A percentile compares a stretch with the other conserved stretches of the same genome.
These are phyloP conservation scores for Hortaea werneckii DNA, from an alignment of 2,329 filamentous ascomycete species.

Conservation along the genomic window DNA sequence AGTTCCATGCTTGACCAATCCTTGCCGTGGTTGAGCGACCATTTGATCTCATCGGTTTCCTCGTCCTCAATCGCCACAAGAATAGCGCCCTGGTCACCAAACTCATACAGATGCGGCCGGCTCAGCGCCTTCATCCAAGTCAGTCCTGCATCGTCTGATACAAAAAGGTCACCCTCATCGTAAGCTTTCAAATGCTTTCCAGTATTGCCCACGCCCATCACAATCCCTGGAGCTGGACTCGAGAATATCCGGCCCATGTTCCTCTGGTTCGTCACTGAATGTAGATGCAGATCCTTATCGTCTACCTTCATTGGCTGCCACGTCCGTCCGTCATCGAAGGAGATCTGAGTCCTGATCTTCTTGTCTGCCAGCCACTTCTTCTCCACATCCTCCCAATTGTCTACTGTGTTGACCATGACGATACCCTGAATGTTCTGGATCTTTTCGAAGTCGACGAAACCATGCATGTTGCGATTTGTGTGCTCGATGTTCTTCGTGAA, in stretches of 20 bases:
- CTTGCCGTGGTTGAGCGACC: conserved; percentile 83
- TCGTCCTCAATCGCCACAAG: conserved; percentile 70
- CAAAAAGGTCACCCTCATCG: conserved; percentile 65
- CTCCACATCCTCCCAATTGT: conserved; percentile 71
- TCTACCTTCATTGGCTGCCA: conserved; percentile 62
- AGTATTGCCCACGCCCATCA: conserved; percentile 90
- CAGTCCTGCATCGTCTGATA: conserved; percentile 83
- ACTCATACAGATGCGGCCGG: conserved; percentile 89
- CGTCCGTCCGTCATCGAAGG: conserved; percentile 87
- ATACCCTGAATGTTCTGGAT: conserved; percentile 85
- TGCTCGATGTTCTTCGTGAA: conserved; percentile 87
- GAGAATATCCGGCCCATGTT: conserved; percentile 86
- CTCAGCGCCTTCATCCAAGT: conserved; percentile 69
- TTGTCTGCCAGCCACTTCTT: conserved; percentile 46
- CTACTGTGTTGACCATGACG: conserved; percentile 77
- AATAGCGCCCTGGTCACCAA: conserved; percentile 85
- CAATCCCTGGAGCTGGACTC: conserved; percentile 80
- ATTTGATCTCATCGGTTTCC: conserved; percentile 55
- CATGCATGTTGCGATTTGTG: conserved; percentile 69
- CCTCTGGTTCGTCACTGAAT: conserved; percentile 76
- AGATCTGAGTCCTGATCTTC: conserved; percentile 70
- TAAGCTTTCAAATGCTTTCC: conserved; percentile 64
- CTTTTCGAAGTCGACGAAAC: conserved; percentile 91
- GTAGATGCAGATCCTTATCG: conserved; percentile 65
- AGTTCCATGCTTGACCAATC: conserved; percentile 67